Evolutionary conservation across 129 eudicot genomes (phyloP).

Genomic region (Saussurea involucrata): DNA sequence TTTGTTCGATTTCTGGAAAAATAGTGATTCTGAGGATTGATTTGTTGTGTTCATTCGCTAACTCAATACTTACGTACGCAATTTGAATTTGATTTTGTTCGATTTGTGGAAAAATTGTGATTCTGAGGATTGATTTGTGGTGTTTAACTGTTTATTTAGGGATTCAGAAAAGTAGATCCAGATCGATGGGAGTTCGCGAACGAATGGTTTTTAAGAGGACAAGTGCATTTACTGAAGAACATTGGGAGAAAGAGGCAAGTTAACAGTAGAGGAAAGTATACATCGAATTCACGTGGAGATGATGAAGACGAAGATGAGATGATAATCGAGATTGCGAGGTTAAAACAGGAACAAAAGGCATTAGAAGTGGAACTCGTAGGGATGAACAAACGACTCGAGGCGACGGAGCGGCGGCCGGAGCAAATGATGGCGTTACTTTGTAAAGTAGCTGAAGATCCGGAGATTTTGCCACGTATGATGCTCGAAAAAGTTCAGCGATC

Average conservation of each 20-base stretch:
- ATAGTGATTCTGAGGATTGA: too few species aligned
- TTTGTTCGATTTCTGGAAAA: background rate
- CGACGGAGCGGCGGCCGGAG: slow-evolving; percentile 70
- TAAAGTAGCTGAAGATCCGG: slow-evolving; percentile 84
- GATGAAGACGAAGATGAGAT: slow-evolving; percentile 45
- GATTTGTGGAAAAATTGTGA: background rate
- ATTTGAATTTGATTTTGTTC: background rate
- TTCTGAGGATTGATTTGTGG: background rate
- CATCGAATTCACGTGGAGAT: slow-evolving; percentile 4
- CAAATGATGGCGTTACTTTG: slow-evolving; percentile 80
- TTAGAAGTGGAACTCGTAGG: slow-evolving; percentile 53
- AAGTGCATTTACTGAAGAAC: slow-evolving; percentile 40
- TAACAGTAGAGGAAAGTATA: background rate
- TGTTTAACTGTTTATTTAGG: slow-evolving; percentile 35
- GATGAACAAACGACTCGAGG: slow-evolving; percentile 69
- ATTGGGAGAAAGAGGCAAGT: slow-evolving; percentile 34
- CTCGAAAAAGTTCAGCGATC: slow-evolving; percentile 40
- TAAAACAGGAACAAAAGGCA: slow-evolving; percentile 60
- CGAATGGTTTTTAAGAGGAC: slow-evolving; percentile 43
- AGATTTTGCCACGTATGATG: slow-evolving; percentile 52
- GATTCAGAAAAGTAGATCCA: slow-evolving; percentile 46
- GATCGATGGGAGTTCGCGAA: slow-evolving; percentile 57
- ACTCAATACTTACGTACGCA: slow-evolving; percentile 31
- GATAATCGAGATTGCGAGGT: slow-evolving; percentile 47
- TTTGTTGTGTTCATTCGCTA: slow-evolving; percentile 21